phyloP scores from a whole-genome alignment of 2,329 filamentous ascomycete genomes.

The Pyrenophora seminiperda region DNA sequence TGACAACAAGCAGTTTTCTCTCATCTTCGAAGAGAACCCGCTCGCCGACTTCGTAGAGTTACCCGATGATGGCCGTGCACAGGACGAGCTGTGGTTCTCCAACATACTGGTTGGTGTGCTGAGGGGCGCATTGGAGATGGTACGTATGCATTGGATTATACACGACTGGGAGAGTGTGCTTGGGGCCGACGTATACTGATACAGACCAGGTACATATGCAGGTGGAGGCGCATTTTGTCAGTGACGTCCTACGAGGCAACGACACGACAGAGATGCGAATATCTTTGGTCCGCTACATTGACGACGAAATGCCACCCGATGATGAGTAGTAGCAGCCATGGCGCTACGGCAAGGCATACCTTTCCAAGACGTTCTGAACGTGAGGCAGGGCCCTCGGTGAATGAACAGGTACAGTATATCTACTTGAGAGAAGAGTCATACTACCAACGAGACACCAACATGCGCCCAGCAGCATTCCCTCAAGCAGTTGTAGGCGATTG shows the following conservation, averaged over 20 bases:
- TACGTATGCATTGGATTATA: conserved; percentile 47
- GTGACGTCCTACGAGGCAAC: conserved; percentile 87
- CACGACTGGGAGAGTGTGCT: background rate
- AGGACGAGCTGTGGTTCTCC: conserved; percentile 98
- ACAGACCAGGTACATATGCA: conserved; percentile 81
- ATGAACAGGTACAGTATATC: background rate
- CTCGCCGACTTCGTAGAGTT: conserved; percentile 96
- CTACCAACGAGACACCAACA: background rate
- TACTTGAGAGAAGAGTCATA: background rate
- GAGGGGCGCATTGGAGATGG: conserved; percentile 93
- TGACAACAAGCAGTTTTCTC: conserved; percentile 94
- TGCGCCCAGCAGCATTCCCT: background rate
- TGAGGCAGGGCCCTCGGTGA: background rate
- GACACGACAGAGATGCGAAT: conserved; percentile 98
- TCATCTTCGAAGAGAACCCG: conserved; percentile 96
- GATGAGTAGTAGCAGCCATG: conserved; percentile 70
- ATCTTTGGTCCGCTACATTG: conserved; percentile 88
- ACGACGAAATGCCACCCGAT: conserved; percentile 95
- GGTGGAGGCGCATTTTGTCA: conserved; percentile 94
- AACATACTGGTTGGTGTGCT: conserved; percentile 96
- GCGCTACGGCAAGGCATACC: background rate
- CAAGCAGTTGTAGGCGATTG: conserved; percentile 7
- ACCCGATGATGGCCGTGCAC: conserved; percentile 90
- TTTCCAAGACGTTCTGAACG: background rate
- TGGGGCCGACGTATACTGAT: conserved; percentile 5